Percentiles rank a stretch among this genome's conserved stretches.
These are phyloP conservation scores for Magnolia sinica DNA, from an alignment of 164 flowering plant genomes.

Conservation along the genomic window DNA sequence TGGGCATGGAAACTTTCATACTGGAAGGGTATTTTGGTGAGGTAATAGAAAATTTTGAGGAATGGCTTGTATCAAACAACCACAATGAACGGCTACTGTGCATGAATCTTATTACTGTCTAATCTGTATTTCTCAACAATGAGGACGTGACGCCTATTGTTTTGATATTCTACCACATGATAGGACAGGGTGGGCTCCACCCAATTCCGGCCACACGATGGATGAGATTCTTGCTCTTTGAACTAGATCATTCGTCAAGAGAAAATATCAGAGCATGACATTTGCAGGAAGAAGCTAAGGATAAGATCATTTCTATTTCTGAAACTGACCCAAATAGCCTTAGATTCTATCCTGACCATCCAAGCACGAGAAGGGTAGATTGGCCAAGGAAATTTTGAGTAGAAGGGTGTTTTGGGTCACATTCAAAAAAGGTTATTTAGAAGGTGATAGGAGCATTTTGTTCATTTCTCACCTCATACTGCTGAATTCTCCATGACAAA, in stretches of 20 bases:
- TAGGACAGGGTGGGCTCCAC: background rate
- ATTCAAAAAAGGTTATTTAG: background rate
- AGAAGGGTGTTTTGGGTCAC: background rate
- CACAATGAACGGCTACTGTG: background rate
- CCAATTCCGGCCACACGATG: background rate
- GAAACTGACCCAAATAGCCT: background rate
- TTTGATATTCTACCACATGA: background rate
- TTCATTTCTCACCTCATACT: constrained; percentile 35
- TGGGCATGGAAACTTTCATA: too few species aligned
- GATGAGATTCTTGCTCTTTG: background rate
- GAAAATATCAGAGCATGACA: too few species aligned
- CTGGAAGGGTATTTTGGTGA: too few species aligned
- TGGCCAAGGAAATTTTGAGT: background rate
- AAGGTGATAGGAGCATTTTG: background rate
- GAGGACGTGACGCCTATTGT: background rate
- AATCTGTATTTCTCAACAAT: background rate
- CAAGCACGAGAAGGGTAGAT: background rate
- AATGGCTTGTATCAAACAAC: too few species aligned
- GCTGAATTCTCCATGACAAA: constrained; percentile 39
- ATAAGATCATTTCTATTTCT: background rate
- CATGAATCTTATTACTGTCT: background rate
- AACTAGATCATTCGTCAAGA: background rate
- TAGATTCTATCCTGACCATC: background rate
- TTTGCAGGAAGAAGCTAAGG: background rate
- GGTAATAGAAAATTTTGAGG: too few species aligned